A percentile compares a stretch with the other conserved stretches of the same genome.
These are phyloP conservation scores for Podaxis sp. DNA, from an alignment of 768 basidiomycete species.

Conservation along the genomic window DNA sequence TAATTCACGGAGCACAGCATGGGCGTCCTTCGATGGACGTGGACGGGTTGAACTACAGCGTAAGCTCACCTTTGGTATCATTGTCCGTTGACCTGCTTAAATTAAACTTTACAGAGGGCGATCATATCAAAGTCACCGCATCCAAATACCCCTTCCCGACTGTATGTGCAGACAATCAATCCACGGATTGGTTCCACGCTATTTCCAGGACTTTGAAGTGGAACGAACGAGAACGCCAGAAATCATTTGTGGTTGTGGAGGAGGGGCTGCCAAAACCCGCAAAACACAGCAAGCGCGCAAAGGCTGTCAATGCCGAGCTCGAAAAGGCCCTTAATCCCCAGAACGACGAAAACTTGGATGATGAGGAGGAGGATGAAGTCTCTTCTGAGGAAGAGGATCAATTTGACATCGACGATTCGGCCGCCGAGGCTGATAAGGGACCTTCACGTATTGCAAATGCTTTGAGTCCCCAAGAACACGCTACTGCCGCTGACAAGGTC, in stretches of 20 bases:
- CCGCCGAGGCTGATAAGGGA: conserved; percentile 47
- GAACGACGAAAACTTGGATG: conserved; percentile 48
- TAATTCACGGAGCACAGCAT: conserved; percentile 96
- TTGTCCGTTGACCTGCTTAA: conserved; percentile 15
- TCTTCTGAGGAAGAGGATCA: conserved; percentile 63
- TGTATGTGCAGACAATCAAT: conserved; percentile 96
- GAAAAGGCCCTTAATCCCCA: conserved; percentile 23
- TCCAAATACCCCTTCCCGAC: conserved; percentile 98
- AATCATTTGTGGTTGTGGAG: conserved; percentile 98
- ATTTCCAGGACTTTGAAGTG: conserved; percentile 97
- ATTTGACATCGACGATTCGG: conserved; percentile 94
- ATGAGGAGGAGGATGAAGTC: conserved; percentile 50
- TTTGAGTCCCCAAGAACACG: conserved; percentile 16
- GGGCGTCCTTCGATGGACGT: conserved; percentile 98
- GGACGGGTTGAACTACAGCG: conserved; percentile 95
- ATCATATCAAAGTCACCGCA: conserved; percentile 97
- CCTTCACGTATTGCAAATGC: conserved; percentile 15
- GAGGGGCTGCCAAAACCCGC: conserved; percentile 59
- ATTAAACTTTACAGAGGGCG: conserved; percentile 71
- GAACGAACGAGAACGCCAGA: conserved; percentile 99
- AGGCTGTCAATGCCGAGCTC: conserved; percentile 22
- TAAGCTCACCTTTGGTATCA: conserved; percentile 38
- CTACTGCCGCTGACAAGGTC: conserved; percentile 19
- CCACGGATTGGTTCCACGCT: conserved; percentile 97
- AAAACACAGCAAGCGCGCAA: conserved; percentile 27